phyloP scores from a whole-genome alignment of 768 basidiomycete species.

The Coprinopsis marcescibilis region DNA sequence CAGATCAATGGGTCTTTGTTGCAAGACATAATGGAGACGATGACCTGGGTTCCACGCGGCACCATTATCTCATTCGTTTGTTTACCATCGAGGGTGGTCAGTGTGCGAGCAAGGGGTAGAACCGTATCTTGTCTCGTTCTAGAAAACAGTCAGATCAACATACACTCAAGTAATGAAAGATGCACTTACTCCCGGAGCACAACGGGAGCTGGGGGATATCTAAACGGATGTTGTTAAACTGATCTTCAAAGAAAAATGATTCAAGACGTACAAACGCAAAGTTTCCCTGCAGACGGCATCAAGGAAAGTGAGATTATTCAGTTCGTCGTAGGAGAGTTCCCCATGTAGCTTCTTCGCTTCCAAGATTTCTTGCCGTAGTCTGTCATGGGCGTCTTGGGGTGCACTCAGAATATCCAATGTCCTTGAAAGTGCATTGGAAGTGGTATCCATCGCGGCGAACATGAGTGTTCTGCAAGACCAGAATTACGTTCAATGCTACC shows the following conservation, averaged over 20 bases:
- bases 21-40: too few species aligned
- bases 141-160: not conserved
- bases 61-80: too few species aligned
- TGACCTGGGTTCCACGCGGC: too few species aligned
- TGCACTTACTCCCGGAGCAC: constrained; percentile 2
- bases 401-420: constrained; percentile 27
- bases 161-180: not conserved
- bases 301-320: constrained; percentile 31
- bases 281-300: constrained; percentile 38
- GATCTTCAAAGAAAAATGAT: too few species aligned
- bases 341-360: constrained; percentile 20
- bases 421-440: constrained; percentile 30
- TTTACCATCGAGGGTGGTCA: constrained; percentile 31
- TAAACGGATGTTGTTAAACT: not conserved
- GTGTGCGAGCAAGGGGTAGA: constrained; percentile 40
- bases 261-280: constrained; percentile 25
- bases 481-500: not conserved
- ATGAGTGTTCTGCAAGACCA: constrained; percentile 32
- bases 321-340: constrained; percentile 30
- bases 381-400: constrained; percentile 32
- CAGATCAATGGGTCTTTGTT: too few species aligned
- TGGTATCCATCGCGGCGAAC: constrained; percentile 40
- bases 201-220: constrained; percentile 3
- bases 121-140: constrained; percentile 17
- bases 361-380: constrained; percentile 28